Base-by-base conservation (phyloP, 2,329 filamentous ascomycete species). In the Sporothrix brunneoviolacea region DNA sequence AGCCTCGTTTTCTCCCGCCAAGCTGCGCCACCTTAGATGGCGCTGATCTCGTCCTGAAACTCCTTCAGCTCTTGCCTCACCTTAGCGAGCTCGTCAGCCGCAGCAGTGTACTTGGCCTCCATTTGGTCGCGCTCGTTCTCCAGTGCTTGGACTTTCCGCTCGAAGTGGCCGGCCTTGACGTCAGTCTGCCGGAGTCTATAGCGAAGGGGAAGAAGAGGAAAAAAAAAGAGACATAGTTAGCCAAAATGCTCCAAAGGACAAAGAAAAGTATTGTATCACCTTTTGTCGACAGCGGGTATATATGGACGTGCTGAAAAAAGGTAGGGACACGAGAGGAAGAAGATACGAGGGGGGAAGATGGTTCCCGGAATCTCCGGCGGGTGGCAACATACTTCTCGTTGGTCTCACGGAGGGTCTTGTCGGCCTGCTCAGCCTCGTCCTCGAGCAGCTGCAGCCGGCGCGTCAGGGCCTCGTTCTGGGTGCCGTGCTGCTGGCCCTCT, bases 81-180 rank as follows among this genome's bases (percentile, higher is more conserved):
- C 52, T 78, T 70, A 59, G 75, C 73, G 77, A 94, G 86, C 76
- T 96, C 95, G 82, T 91, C 86, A 62, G 84, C 71, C 86, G 95
- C 94, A 70, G 97, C 91, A 75, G 97, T 93, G 75, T 94, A 97
- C 79, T 98, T 97, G 71, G 79, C 69, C 78, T 97, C 93, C 91
- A 91, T 96, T 71, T 91, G 83, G 72, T 96, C 90, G 64, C 88
- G 86, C 69, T 91, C 82, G 65, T 82, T 77, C 76, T 98, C 93
- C 65, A 96, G 84, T 64, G 93, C 91, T 73, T 96, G 89, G 62
- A 97, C 93, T 80, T 97, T 97, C 74, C 93, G 93, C 78, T 98
- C 93, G 73, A 91, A 97, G 77, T 98, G 91, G 64, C 91, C 93
- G 65, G 91, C 91, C 80, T 97, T 97, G 75, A 97, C 90, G 70